These are phyloP conservation scores for Leucosporidium scottii DNA, from an alignment of 768 basidiomycete species.

Conservation along the genomic window DNA sequence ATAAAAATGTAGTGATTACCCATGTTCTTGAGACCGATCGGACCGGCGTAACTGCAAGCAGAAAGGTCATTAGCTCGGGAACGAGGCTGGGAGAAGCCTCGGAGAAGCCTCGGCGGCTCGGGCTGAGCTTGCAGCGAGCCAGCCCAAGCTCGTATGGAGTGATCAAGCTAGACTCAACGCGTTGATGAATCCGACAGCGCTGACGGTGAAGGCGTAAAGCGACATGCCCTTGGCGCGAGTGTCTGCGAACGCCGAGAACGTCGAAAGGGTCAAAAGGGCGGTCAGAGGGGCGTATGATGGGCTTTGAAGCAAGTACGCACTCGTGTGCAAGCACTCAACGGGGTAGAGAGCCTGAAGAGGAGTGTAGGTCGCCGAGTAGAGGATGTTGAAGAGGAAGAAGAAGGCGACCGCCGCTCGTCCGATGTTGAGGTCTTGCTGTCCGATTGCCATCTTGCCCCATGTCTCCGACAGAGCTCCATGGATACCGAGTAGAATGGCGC, in stretches of 20 bases:
- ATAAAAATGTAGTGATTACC: constrained; percentile 6
- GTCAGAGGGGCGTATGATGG: too few species aligned
- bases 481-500: constrained; percentile 28
- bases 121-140: too few species aligned
- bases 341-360: constrained; percentile 57
- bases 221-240: not conserved
- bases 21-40: constrained; percentile 47
- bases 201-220: not conserved
- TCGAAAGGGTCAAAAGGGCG: not conserved
- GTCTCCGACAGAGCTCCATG: not conserved
- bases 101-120: too few species aligned
- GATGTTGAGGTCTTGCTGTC: constrained; percentile 5
- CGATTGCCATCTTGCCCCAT: not conserved
- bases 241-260: constrained; percentile 20
- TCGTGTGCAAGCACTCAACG: constrained; percentile 52
- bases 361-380: constrained; percentile 52
- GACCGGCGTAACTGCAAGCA: constrained; percentile 45
- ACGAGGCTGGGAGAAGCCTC: too few species aligned
- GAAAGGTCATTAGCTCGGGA: too few species aligned
- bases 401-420: constrained; percentile 42
- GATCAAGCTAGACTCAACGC: too few species aligned
- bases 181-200: constrained; percentile 43
- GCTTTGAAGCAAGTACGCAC: constrained; percentile 56
- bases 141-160: too few species aligned
- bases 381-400: constrained; percentile 51